Percentiles rank a stretch among this genome's conserved stretches.
These are phyloP conservation scores for Podaxis sp. DNA, from an alignment of 768 basidiomycete species.

Conservation along the genomic window DNA sequence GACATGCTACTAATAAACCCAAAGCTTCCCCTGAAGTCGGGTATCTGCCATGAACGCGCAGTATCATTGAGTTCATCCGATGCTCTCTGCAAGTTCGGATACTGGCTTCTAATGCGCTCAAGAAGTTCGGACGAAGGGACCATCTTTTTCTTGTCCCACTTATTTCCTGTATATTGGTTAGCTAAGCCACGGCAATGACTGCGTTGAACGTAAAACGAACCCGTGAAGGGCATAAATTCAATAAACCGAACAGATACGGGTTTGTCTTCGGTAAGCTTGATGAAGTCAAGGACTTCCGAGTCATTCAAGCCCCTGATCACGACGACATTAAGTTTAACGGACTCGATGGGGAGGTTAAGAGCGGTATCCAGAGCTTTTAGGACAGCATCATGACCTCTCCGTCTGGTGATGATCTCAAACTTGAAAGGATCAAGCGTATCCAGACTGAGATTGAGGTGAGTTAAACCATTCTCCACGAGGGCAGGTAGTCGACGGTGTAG, in stretches of 20 bases:
- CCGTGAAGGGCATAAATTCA: constrained; percentile 94
- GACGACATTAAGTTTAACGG: constrained; percentile 84
- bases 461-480: constrained; percentile 69
- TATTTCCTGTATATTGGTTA: constrained; percentile 56
- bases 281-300: constrained; percentile 75
- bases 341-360: constrained; percentile 48
- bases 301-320: constrained; percentile 83
- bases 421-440: constrained; percentile 87
- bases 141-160: constrained; percentile 84
- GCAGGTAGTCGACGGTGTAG: constrained; percentile 72
- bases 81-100: constrained; percentile 56
- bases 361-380: constrained; percentile 66
- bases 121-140: constrained; percentile 71
- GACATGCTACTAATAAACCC: constrained; percentile 96
- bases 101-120: constrained; percentile 40
- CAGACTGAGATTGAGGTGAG: constrained; percentile 76
- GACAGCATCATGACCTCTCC: constrained; percentile 76
- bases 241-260: constrained; percentile 80
- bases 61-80: constrained; percentile 76
- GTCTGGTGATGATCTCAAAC: constrained; percentile 84
- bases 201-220: constrained; percentile 32
- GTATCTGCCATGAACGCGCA: constrained; percentile 77
- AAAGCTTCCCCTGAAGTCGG: constrained; percentile 66
- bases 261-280: constrained; percentile 67
- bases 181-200: constrained; percentile 2